Conservation (phyloP, 805 yeast genomes). For the Ogataea pilisensis region DNA sequence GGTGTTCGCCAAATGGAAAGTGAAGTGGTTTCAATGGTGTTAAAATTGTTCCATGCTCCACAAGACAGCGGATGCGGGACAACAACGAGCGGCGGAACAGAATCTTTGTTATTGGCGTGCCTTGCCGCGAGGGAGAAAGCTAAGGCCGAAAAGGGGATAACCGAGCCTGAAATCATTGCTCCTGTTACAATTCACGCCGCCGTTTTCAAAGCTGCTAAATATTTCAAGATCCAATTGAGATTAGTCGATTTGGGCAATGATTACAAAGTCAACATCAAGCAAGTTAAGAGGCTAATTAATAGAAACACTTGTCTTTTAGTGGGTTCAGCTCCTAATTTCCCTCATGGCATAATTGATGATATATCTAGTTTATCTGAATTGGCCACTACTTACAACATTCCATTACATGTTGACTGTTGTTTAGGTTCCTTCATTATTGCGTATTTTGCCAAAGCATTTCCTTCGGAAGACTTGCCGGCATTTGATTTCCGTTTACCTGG, state of each 20-base stretch:
- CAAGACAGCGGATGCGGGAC: slow-evolving; percentile 62
- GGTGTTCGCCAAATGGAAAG: slow-evolving; percentile 96
- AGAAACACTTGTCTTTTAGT: slow-evolving; percentile 75
- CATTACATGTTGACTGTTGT: slow-evolving; percentile 94
- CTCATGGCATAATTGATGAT: slow-evolving; percentile 94
- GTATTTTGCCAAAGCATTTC: slow-evolving; percentile 56
- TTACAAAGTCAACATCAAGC: slow-evolving; percentile 59
- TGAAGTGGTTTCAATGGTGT: slow-evolving; percentile 89
- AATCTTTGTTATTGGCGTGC: slow-evolving; percentile 81
- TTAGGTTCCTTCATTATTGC: slow-evolving; percentile 89
- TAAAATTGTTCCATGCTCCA: slow-evolving; percentile 80
- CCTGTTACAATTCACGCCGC: slow-evolving; percentile 95
- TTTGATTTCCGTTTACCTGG: slow-evolving; percentile 88
- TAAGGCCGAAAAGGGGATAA: slow-evolving; percentile 50
- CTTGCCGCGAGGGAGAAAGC: slow-evolving; percentile 84
- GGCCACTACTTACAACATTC: slow-evolving; percentile 66
- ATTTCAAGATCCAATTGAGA: slow-evolving; percentile 80
- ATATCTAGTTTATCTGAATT: slow-evolving; percentile 65
- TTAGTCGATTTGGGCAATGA: slow-evolving; percentile 73
- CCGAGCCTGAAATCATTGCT: slow-evolving; percentile 79
- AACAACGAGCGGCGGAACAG: slow-evolving; percentile 93
- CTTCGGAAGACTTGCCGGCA: slow-evolving; percentile 34
- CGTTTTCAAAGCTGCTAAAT: slow-evolving; percentile 85
- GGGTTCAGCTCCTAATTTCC: slow-evolving; percentile 97
- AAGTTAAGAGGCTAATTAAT: slow-evolving; percentile 64